Percentiles rank a stretch among this genome's conserved stretches.
These are phyloP conservation scores for Alternaria metachromatica DNA, from an alignment of 2,329 filamentous ascomycete species.

Conservation along the genomic window DNA sequence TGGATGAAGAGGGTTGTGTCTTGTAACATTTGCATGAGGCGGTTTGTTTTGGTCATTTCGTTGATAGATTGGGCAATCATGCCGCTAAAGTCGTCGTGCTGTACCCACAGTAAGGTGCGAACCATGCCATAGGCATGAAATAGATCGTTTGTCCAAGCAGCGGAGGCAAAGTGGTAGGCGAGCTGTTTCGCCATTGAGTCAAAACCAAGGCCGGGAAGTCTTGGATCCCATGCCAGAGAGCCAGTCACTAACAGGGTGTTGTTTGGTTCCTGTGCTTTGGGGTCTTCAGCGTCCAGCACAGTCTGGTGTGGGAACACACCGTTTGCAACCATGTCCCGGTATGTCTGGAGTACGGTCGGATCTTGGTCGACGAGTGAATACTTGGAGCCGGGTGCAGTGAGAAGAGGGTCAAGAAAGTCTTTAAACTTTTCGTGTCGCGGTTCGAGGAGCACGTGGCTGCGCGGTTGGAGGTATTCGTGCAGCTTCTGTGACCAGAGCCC, in stretches of 20 bases:
- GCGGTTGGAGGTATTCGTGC: constrained; percentile 75
- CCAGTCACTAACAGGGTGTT: constrained; percentile 70
- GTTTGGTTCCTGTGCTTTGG: constrained; percentile 63
- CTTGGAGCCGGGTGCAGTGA: constrained; percentile 49
- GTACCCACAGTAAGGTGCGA: constrained; percentile 77
- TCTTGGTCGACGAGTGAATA: constrained; percentile 55
- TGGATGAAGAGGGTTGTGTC: constrained; percentile 56
- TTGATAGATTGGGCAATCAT: constrained; percentile 66
- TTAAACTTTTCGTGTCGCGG: constrained; percentile 66
- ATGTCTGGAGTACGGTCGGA: constrained; percentile 39
- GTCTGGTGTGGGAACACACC: constrained; percentile 64
- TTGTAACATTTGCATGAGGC: constrained; percentile 68
- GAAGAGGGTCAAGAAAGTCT: constrained; percentile 62
- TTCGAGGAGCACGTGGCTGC: constrained; percentile 84
- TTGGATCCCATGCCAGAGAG: constrained; percentile 42
- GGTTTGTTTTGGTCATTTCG: constrained; percentile 62
- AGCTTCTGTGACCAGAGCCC: constrained; percentile 82
- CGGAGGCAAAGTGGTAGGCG: constrained; percentile 66
- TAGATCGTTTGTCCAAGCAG: constrained; percentile 64
- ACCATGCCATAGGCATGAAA: constrained; percentile 81
- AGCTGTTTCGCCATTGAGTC: constrained; percentile 65
- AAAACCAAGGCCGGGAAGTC: constrained; percentile 57
- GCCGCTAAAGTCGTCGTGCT: constrained; percentile 63
- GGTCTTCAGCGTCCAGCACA: constrained; percentile 46
- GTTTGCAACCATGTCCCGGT: constrained; percentile 61